Evolutionary conservation across 768 basidiomycete species (phyloP), one percentile per base, ranked within the genome.

Genomic region (Dacryopinax spathularia): DNA sequence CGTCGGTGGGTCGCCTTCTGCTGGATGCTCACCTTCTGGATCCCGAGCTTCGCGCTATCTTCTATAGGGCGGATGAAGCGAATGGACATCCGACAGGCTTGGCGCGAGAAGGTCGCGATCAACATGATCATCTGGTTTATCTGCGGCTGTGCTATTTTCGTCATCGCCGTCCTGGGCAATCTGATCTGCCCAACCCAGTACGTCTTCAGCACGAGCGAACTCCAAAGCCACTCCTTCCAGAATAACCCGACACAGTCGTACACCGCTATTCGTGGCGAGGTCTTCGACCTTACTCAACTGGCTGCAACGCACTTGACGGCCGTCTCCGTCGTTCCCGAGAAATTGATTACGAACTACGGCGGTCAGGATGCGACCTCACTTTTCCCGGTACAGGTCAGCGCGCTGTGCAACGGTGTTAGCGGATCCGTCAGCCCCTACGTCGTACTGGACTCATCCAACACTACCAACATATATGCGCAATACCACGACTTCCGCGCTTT

Each of bases 401-500:
- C 95, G 1, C 80, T 99, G 12, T 99, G 96, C 73, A 88, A 90
- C 63, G 96, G 94, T 36, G 77, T 89, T 36, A 79, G 78, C 22
- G 93, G 92, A 27, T 77, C 79, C 0, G 84, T 99, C 69, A 90
- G 84, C 64, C 91, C 89, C 0, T 99, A 87, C 73, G 84, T 99
- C 22, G 79, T 81, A 1, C 79, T 95, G 66, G 82, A 84, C 69
- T 81, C 88, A 5, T 78, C 78, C 67, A 99, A 98, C 76, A 72
- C 73, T 0, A 71, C 77, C 29, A 81, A 82, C 70, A 83, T 86
- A 18, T 88, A 93, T 69, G 78, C 87, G 0, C 79, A 84, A 69
- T 99, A 98, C 72, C 96, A 98, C 73, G 95, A 99, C 72, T 99
- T 99, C 83, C 88, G 95, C 18, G 86, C 86, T 0, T 85, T 79